Evolutionary conservation across 78 protist genomes (phyloP).

Genomic region (Anaeramoeba flamelloides): DNA sequence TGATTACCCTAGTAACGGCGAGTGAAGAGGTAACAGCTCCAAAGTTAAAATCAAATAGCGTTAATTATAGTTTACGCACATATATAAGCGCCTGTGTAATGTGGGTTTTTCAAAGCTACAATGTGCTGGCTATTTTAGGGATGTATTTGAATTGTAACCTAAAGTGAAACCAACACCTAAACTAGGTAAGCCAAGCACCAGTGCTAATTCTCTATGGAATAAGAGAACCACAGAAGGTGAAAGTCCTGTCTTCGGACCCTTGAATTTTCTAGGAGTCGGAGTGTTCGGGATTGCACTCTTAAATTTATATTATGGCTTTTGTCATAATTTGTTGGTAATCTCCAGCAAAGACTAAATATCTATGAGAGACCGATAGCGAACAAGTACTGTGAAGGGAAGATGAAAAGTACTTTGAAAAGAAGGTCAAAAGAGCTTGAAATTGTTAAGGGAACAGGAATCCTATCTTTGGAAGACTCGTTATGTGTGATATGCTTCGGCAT

Average conservation of each 20-base stretch:
- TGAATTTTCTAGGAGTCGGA: constrained; percentile 36
- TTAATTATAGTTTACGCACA: no score
- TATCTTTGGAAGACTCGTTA: no score
- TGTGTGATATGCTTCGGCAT: constrained; percentile 4
- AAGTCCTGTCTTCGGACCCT: constrained; percentile 32
- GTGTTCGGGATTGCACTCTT: constrained; percentile 61
- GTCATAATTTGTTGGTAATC: constrained; percentile 54
- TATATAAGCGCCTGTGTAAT: no score
- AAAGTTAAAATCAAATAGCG: constrained; percentile 3
- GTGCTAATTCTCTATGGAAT: no score
- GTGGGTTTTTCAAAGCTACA: no score
- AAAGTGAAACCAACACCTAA: no score
- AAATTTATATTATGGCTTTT: no score
- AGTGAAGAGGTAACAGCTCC: constrained; percentile 62
- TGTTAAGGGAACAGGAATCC: constrained; percentile 14
- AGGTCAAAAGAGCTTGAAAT: constrained; percentile 46
- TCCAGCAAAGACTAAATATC: constrained; percentile 51
- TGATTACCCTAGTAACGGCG: constrained; percentile 71
- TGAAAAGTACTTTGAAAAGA: constrained; percentile 70
- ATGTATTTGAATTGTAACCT: no score
- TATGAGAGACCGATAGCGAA: constrained; percentile 62
- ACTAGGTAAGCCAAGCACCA: no score
- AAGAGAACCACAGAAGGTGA: constrained; percentile 52
- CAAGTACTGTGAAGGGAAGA: constrained; percentile 78
- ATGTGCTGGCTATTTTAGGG: no score